These are phyloP conservation scores for Erythrobasidium hasegawianum DNA, from an alignment of 1,284 basidiomycete genomes.

Conservation along the genomic window DNA sequence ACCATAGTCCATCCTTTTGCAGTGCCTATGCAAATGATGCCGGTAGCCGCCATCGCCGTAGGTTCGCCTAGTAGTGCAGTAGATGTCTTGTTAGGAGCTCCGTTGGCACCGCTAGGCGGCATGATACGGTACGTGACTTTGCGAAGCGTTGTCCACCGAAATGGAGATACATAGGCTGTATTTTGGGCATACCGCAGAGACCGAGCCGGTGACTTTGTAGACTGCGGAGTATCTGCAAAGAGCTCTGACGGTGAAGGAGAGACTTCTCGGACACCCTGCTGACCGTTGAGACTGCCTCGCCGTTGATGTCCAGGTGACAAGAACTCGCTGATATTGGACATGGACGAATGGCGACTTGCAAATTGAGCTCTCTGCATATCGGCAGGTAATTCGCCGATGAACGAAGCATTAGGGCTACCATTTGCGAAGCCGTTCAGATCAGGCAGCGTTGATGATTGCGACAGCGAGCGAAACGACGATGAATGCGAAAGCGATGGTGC, in stretches of 20 bases:
- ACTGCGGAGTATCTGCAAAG: not conserved
- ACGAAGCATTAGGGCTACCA: conserved; percentile 38
- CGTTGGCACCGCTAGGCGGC: not conserved
- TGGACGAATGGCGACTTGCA: conserved; percentile 21
- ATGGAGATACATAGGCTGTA: conserved; percentile 9
- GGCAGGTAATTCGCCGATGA: conserved; percentile 25
- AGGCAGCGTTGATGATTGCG: conserved; percentile 32
- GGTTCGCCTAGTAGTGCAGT: not conserved
- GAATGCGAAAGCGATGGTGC: conserved; percentile 38
- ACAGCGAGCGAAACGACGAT: conserved; percentile 38
- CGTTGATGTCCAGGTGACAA: not conserved
- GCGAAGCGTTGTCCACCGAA: conserved; percentile 25
- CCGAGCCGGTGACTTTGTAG: not conserved
- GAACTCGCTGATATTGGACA: not conserved
- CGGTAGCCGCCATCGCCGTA: conserved; percentile 56
- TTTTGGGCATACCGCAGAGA: not conserved
- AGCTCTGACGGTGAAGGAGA: conserved; percentile 2
- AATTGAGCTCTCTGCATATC: not conserved
- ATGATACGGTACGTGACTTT: conserved; percentile 15
- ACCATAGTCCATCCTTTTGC: conserved; percentile 72
- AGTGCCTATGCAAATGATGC: conserved; percentile 85
- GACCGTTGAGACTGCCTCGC: no score
- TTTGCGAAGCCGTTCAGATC: conserved; percentile 42
- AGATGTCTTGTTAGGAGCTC: not conserved
- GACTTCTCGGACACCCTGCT: not conserved